These are phyloP conservation scores for Ambrosia trifida DNA, from an alignment of 129 eudicot species.

Conservation along the genomic window DNA sequence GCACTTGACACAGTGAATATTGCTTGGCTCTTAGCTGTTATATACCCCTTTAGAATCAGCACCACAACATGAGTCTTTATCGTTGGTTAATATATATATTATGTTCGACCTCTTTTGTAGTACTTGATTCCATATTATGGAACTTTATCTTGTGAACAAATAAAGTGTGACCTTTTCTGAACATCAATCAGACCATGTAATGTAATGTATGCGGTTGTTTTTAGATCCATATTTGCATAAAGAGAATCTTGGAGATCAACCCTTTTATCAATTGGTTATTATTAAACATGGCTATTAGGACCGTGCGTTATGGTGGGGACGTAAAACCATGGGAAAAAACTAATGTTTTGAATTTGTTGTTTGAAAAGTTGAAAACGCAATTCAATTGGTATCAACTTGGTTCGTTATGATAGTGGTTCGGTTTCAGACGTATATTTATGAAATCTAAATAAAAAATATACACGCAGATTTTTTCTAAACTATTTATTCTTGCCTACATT, in stretches of 20 bases:
- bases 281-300: too few relatives aligned
- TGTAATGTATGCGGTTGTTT: constrained; percentile 15
- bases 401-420: too few relatives aligned
- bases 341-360: too few relatives aligned
- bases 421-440: too few relatives aligned
- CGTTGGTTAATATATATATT: not conserved
- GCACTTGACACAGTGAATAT: constrained; percentile 27
- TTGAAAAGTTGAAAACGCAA: too few relatives aligned
- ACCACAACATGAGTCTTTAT: constrained; percentile 19
- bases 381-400: too few relatives aligned
- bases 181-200: not conserved
- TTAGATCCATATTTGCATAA: not conserved
- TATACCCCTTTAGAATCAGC: constrained; percentile 33
- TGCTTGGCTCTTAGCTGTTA: constrained; percentile 26
- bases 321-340: too few relatives aligned
- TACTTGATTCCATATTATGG: constrained; percentile 30
- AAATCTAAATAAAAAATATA: too few relatives aligned
- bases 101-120: constrained; percentile 15
- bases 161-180: constrained; percentile 28
- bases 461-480: too few relatives aligned
- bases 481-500: too few relatives aligned
- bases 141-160: constrained; percentile 31
- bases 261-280: not conserved
- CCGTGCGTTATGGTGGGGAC: too few relatives aligned
- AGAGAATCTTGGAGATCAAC: not conserved